Conservation (phyloP, 768 basidiomycete species). For the Lentinula aciculospora region DNA sequence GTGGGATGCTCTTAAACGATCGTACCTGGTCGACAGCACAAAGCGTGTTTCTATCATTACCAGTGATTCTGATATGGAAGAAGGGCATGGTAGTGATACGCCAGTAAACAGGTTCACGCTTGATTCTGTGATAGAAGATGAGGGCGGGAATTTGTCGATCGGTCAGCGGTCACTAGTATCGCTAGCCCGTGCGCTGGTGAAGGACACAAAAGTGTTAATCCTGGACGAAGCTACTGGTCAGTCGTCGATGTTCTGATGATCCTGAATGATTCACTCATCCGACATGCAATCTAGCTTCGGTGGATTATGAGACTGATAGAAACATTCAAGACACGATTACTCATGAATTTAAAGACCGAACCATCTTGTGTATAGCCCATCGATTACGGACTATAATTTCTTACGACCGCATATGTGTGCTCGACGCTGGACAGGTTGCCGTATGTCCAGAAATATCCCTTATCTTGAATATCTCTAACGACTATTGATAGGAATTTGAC, state of each 20-base stretch:
- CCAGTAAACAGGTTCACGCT: constrained; percentile 68
- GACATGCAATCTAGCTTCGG: constrained; percentile 46
- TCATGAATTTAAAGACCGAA: constrained; percentile 75
- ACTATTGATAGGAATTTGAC: constrained; percentile 62
- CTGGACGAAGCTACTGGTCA: constrained; percentile 85
- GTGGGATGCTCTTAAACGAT: constrained; percentile 84
- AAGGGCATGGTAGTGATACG: constrained; percentile 29
- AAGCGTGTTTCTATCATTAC: constrained; percentile 21
- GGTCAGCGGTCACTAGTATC: constrained; percentile 82
- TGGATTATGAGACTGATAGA: constrained; percentile 85
- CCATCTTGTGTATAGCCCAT: constrained; percentile 86
- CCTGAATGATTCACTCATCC: constrained; percentile 1
- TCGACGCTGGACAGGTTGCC: constrained; percentile 74
- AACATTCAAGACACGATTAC: constrained; percentile 92
- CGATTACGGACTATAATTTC: constrained; percentile 60
- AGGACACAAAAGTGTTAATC: constrained; percentile 78
- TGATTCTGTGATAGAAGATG: constrained; percentile 80
- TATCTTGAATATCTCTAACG: not conserved
- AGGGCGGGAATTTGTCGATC: constrained; percentile 80
- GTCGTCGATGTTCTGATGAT: not conserved
- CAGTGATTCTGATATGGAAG: constrained; percentile 24
- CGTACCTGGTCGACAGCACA: constrained; percentile 66
- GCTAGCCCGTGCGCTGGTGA: constrained; percentile 84
- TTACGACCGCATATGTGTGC: constrained; percentile 86
- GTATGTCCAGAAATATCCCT: constrained; percentile 32